Evolutionary conservation across 2,329 filamentous ascomycete genomes (phyloP).

Genomic region (Ophiostoma quercus): DNA sequence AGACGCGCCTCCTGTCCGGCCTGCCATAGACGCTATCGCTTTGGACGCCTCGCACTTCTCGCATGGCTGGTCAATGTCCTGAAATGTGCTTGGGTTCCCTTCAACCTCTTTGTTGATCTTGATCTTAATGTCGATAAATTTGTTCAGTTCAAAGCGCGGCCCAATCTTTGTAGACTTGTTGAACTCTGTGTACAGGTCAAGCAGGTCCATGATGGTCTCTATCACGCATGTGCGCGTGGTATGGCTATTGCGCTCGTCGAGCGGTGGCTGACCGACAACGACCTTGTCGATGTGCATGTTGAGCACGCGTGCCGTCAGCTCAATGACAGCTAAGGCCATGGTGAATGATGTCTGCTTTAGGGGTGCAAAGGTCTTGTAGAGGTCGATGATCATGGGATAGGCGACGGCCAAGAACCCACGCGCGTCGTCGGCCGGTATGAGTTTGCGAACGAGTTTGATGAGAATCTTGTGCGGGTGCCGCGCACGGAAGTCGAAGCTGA

Average conservation of each 20-base stretch:
- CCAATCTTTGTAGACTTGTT: constrained; percentile 69
- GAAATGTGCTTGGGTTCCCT: constrained; percentile 23
- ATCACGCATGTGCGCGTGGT: constrained; percentile 46
- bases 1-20: not conserved
- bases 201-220: constrained; percentile 83
- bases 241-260: constrained; percentile 28
- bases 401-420: constrained; percentile 60
- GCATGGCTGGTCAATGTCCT: not conserved
- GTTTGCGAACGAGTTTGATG: constrained; percentile 66
- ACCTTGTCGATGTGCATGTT: constrained; percentile 50
- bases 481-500: constrained; percentile 88
- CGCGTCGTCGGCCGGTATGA: constrained; percentile 46
- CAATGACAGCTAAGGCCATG: constrained; percentile 75
- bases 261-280: constrained; percentile 28
- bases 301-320: constrained; percentile 69
- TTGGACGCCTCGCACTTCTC: not conserved
- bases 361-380: constrained; percentile 89
- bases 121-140: constrained; percentile 82
- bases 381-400: constrained; percentile 78
- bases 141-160: constrained; percentile 63
- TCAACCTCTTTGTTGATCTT: constrained; percentile 77
- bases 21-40: not conserved
- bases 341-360: constrained; percentile 85
- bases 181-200: constrained; percentile 89
- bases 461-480: constrained; percentile 81